These are phyloP conservation scores for Trichosporon sp. DNA, from an alignment of 1,284 basidiomycete species.

Conservation along the genomic window DNA sequence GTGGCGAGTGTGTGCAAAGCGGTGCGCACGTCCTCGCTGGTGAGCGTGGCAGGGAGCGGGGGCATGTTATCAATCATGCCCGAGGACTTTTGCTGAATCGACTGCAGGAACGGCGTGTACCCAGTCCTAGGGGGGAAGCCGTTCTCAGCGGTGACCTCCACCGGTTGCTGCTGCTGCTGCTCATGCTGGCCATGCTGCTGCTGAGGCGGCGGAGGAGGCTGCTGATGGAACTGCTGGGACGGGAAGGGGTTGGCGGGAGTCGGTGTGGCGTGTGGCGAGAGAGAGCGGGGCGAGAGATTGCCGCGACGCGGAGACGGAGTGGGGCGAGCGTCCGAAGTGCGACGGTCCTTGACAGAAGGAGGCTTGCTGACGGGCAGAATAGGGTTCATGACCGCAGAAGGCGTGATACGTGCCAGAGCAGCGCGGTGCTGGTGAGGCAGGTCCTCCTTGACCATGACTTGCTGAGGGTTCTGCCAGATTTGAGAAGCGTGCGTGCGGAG, in stretches of 20 bases:
- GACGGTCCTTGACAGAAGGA: constrained; percentile 9
- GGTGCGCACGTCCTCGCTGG: constrained; percentile 79
- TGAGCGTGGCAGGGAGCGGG: constrained; percentile 61
- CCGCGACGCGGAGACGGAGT: background rate
- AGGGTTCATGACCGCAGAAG: constrained; percentile 51
- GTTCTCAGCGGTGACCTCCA: background rate
- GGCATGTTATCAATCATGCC: background rate
- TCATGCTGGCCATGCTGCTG: background rate
- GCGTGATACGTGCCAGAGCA: constrained; percentile 51
- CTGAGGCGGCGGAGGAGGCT: background rate
- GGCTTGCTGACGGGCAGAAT: constrained; percentile 36
- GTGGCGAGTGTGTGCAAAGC: constrained; percentile 80
- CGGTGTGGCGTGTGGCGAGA: background rate
- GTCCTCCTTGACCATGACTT: constrained; percentile 66
- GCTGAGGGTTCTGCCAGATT: constrained; percentile 98
- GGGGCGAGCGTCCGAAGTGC: background rate
- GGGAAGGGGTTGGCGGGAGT: background rate
- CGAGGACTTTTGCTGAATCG: constrained; percentile 52
- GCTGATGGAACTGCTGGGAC: background rate
- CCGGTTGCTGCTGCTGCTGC: background rate
- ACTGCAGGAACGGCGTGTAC: constrained; percentile 70
- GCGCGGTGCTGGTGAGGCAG: constrained; percentile 43
- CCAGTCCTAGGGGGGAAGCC: constrained; percentile 20
- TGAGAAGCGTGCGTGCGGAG: constrained; percentile 95
- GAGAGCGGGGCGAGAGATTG: background rate